These are phyloP conservation scores for Candida qinlingensis DNA, from an alignment of 805 yeast genomes.

Conservation along the genomic window DNA sequence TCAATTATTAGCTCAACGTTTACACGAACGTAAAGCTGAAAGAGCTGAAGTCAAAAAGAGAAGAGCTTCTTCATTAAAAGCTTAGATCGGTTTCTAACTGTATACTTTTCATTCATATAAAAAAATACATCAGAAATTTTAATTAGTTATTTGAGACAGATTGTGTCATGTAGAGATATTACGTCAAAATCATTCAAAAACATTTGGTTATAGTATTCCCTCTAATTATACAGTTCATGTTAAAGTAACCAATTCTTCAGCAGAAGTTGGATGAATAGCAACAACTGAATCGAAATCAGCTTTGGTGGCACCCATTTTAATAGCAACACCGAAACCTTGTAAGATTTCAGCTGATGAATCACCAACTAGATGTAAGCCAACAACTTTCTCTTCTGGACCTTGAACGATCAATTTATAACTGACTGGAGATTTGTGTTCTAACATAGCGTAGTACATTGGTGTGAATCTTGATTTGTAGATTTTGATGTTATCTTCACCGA, in stretches of 20 bases:
- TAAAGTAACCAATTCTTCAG: slow-evolving; percentile 91
- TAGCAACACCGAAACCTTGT: slow-evolving; percentile 98
- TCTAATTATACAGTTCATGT: slow-evolving; percentile 16
- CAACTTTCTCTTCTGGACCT: slow-evolving; percentile 85
- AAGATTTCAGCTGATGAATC: slow-evolving; percentile 86
- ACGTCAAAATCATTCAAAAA: no score
- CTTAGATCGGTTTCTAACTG: slow-evolving; percentile 36
- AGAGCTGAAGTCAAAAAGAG: slow-evolving; percentile 98
- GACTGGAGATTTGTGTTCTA: slow-evolving; percentile 74
- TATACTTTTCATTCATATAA: slow-evolving; percentile 1
- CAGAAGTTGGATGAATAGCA: slow-evolving; percentile 98
- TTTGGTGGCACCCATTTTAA: slow-evolving; percentile 99
- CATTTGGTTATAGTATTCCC: no score
- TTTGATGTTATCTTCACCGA: slow-evolving; percentile 76
- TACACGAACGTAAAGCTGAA: slow-evolving; percentile 97
- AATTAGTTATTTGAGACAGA: slow-evolving; percentile 2
- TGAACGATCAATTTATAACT: slow-evolving; percentile 76
- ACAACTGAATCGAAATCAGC: slow-evolving; percentile 92
- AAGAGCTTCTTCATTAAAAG: slow-evolving; percentile 98
- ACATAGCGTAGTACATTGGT: slow-evolving; percentile 90
- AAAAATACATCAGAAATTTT: slow-evolving; percentile 9
- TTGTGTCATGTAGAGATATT: neutral
- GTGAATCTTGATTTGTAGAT: slow-evolving; percentile 78
- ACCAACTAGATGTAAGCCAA: slow-evolving; percentile 92
- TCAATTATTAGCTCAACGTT: slow-evolving; percentile 95